Conservation (phyloP, 179 eudicot genomes). For the Vitellaria paradoxa region DNA sequence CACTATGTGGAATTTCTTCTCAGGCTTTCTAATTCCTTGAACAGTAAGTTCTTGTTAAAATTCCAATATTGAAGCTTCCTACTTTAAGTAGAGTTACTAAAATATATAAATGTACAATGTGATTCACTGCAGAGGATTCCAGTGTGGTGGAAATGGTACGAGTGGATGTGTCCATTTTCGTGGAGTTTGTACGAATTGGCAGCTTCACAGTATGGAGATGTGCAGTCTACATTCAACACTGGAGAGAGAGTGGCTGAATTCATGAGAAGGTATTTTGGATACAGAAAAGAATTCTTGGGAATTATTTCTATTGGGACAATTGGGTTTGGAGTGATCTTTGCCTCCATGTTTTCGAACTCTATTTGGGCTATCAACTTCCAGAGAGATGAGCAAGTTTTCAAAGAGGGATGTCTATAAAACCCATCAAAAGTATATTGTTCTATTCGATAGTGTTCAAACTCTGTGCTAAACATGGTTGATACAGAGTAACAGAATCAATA, state of each 20-base stretch:
- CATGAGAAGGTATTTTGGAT: constrained; percentile 18
- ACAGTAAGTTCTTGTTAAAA: constrained; percentile 35
- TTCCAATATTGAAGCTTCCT: background rate
- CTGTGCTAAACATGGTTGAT: too few relatives aligned
- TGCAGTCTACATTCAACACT: background rate
- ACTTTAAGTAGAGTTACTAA: too few relatives aligned
- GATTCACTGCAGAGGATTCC: constrained; percentile 33
- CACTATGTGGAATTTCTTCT: constrained; percentile 61
- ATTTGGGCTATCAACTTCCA: constrained; percentile 29
- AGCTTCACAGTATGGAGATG: constrained; percentile 30
- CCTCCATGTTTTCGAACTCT: constrained; percentile 20
- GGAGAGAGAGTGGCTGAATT: constrained; percentile 17
- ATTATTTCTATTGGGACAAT: constrained; percentile 5
- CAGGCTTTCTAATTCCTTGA: constrained; percentile 61
- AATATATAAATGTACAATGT: background rate
- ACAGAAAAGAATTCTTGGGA: constrained; percentile 21
- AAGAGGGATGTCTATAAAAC: too few relatives aligned
- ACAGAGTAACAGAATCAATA: too few relatives aligned
- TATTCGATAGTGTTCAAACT: too few relatives aligned
- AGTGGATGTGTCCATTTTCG: constrained; percentile 26
- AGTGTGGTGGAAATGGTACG: constrained; percentile 49
- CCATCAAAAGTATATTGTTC: too few relatives aligned
- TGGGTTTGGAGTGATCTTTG: constrained; percentile 20
- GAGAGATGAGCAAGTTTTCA: constrained; percentile 13
- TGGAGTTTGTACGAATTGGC: constrained; percentile 36